These are phyloP conservation scores for Aspergillus sp. DNA, from an alignment of 2,329 filamentous ascomycete species.

Conservation along the genomic window DNA sequence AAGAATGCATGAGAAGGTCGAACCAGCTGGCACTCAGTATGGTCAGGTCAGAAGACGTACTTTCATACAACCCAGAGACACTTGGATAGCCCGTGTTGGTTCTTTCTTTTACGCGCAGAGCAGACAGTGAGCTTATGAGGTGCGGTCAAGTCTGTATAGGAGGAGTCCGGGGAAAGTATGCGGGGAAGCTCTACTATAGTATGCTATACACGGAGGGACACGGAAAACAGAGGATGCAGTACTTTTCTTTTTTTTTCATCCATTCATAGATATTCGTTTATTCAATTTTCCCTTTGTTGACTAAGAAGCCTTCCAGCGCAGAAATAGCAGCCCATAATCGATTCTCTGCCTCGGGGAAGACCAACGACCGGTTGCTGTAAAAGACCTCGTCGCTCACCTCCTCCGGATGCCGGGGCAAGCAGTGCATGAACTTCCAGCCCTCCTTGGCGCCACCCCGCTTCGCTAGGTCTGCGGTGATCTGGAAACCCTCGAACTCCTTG, in stretches of 20 bases:
- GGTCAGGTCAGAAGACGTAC: no score
- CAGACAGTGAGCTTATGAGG: no score
- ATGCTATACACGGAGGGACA: no score
- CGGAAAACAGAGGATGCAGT: no score
- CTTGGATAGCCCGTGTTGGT: no score
- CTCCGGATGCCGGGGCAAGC: constrained; percentile 80
- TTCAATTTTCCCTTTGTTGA: constrained; percentile 77
- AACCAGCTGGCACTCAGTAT: no score
- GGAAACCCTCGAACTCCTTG: constrained; percentile 78
- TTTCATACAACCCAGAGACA: no score
- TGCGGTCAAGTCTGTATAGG: no score
- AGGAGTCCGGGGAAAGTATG: no score
- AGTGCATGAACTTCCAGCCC: constrained; percentile 98
- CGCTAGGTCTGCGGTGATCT: constrained; percentile 80
- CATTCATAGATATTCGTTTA: background rate
- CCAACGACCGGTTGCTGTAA: constrained; percentile 73
- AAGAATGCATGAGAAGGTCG: no score
- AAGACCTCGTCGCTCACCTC: constrained; percentile 95
- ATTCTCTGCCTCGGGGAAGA: constrained; percentile 93
- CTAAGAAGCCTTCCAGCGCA: constrained; percentile 78
- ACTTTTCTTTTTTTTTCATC: background rate
- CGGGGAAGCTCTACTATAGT: no score
- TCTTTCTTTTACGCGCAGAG: no score
- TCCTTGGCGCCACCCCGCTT: constrained; percentile 76
- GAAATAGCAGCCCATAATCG: constrained; percentile 85